A percentile compares a stretch with the other conserved stretches of the same genome.
Evolutionary conservation across 306 rosid species (phyloP).

Genomic region (Prunus dulcis): DNA sequence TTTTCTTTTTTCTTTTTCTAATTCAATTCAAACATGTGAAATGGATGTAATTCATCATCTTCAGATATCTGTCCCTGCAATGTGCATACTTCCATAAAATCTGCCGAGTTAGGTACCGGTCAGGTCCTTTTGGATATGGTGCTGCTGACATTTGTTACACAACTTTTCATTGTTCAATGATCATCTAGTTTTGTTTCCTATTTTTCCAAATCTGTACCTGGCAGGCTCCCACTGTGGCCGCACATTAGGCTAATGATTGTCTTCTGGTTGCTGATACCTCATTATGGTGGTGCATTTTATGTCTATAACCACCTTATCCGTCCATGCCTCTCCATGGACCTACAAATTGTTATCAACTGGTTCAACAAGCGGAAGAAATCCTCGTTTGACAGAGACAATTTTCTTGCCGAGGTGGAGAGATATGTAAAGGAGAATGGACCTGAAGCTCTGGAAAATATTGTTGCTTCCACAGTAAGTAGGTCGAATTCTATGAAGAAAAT

Average conservation of each 20-base stretch:
- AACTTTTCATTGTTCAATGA: too few species aligned
- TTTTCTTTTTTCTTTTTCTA: too few species aligned
- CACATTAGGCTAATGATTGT: constrained; percentile 49
- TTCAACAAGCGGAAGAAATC: constrained; percentile 25
- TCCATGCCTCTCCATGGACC: constrained; percentile 19
- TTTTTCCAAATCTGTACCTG: constrained; percentile 7
- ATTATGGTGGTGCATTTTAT: constrained; percentile 45
- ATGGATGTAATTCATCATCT: too few species aligned
- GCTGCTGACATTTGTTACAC: too few species aligned
- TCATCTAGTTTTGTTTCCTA: constrained; percentile 5
- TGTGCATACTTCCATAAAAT: too few species aligned
- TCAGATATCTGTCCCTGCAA: too few species aligned
- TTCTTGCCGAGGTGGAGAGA: constrained; percentile 42
- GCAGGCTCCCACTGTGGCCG: constrained; percentile 50
- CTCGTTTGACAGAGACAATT: constrained; percentile 25
- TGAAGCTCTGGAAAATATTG: constrained; percentile 46
- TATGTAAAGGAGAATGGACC: constrained; percentile 42
- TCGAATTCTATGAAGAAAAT: not conserved
- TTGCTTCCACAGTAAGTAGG: constrained; percentile 39
- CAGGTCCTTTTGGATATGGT: too few species aligned
- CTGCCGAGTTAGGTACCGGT: too few species aligned
- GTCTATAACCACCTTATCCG: constrained; percentile 34
- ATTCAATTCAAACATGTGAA: too few species aligned
- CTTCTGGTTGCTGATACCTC: constrained; percentile 39
- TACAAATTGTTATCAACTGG: constrained; percentile 10